Evolutionary conservation across 768 basidiomycete species (phyloP), one percentile per base, ranked within the genome.

Genomic region (Kwoniella botswanensis): DNA sequence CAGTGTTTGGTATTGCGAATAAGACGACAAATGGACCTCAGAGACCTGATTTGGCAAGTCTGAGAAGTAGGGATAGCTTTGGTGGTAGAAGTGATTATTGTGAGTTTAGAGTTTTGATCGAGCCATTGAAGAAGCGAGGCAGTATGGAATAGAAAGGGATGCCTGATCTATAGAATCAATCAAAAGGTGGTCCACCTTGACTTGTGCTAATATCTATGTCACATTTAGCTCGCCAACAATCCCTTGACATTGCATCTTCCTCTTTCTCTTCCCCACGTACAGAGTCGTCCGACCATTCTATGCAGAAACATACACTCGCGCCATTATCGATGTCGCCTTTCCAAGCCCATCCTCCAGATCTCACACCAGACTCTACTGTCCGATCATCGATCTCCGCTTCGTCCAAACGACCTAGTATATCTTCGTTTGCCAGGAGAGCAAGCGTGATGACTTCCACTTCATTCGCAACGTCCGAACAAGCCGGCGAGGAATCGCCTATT

Each of bases 321-420:
- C 68, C 68, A 29, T 59, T 70, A 24, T 64, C 68, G 7, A 65
- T 65, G 56, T 70, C 68, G 5, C 68, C 68, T 22, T 70, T 70
- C 57, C 68, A 70, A 58, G 62, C 63, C 10, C 68, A 64, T 35
- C 56, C 68, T 12, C 68, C 68, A 6, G 68, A 70, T 29, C 63
- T 64, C 55, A 70, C 68, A n/a, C 68, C 68, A 7, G 68, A 65
- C 35, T 70, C 68, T 12, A 63, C 68, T 21, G 53, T 63, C 44
- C n/a, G 63, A 22, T 70, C 68, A 17, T 70, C 68, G 11, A 70
- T 56, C 10, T 67, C 65, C 12, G 21, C 29, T 35, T 65, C 64
- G 2, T 69, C 68, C 3, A 62, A 63, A 11, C 68, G 64, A 18
- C 42, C 68, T 4, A 70, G 68, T 44, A 59, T 65, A 56, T 70